phyloP scores from a whole-genome alignment of 148 eudicot species.

The Cornus controversa region DNA sequence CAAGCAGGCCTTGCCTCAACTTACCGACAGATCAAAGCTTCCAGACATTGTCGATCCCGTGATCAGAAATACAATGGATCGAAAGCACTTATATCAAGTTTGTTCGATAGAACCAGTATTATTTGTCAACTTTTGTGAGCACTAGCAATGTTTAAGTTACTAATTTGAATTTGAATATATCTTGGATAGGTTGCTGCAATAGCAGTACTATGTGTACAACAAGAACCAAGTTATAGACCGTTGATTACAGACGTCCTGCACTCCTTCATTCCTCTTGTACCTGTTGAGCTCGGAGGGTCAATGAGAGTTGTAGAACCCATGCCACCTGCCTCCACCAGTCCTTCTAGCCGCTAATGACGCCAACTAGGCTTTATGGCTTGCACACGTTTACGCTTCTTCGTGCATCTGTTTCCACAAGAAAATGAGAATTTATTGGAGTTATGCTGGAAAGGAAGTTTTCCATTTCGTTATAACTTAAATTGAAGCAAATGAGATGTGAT shows the following conservation, averaged over 20 bases:
- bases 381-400: background rate
- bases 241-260: slow-evolving; percentile 80
- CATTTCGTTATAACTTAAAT: background rate
- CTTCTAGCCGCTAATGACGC: background rate
- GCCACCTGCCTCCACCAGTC: background rate
- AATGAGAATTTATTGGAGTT: background rate
- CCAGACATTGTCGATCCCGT: slow-evolving; percentile 61
- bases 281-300: slow-evolving; percentile 71
- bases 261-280: slow-evolving; percentile 83
- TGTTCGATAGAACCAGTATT: background rate
- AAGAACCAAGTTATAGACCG: slow-evolving; percentile 87
- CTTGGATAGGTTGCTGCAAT: slow-evolving; percentile 74
- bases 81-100: slow-evolving; percentile 80
- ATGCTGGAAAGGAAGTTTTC: background rate
- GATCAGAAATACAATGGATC: slow-evolving; percentile 63
- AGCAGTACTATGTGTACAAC: slow-evolving; percentile 79
- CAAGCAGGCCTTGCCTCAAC: slow-evolving; percentile 75
- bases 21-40: slow-evolving; percentile 70
- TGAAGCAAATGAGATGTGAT: slow-evolving; percentile 3
- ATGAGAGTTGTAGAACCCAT: slow-evolving; percentile 34
- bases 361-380: background rate
- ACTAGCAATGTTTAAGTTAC: background rate
- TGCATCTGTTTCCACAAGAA: background rate
- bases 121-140: background rate
- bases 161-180: background rate